Percentiles rank a stretch among this genome's conserved stretches.
Conservation (phyloP, 306 rosid genomes). For the Astragalus membranaceus region DNA sequence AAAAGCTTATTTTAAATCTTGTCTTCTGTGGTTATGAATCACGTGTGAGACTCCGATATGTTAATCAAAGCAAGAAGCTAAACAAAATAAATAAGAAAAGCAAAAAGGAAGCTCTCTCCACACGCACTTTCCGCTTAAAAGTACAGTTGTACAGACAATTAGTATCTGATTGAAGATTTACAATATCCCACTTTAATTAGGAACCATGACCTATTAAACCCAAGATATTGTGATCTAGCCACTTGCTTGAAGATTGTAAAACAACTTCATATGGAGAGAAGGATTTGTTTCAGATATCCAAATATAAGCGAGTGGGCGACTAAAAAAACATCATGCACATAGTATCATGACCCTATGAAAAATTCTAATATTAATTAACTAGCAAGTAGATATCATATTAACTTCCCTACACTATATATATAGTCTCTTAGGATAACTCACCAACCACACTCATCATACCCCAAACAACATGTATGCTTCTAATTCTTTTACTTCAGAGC, state of each 20-base stretch:
- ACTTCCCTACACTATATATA: slow-evolving; percentile 3
- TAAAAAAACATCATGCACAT: too few relatives aligned
- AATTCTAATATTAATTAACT: too few relatives aligned
- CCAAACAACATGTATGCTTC: slow-evolving; percentile 29
- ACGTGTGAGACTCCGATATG: not conserved
- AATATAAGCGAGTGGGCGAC: too few relatives aligned
- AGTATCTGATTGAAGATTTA: not conserved
- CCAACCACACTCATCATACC: not conserved
- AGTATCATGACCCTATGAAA: too few relatives aligned
- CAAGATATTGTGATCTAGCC: slow-evolving; percentile 22
- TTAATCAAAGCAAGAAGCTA: not conserved
- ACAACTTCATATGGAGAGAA: not conserved
- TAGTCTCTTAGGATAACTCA: not conserved
- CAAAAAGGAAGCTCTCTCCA: slow-evolving; percentile 4
- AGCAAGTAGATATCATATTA: not conserved
- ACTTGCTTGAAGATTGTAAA: slow-evolving; percentile 18
- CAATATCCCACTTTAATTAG: slow-evolving; percentile 1
- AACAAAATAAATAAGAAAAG: not conserved
- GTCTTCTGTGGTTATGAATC: not conserved
- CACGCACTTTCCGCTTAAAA: not conserved
- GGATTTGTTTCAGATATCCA: too few relatives aligned
- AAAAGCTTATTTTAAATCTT: not conserved
- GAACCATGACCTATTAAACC: not conserved
- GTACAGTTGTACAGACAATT: not conserved
- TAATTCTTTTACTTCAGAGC: slow-evolving; percentile 27